A percentile compares a stretch with the other conserved stretches of the same genome.
Conservation (phyloP, 2,329 filamentous ascomycete genomes). For the Phialemonium atrogriseum region DNA sequence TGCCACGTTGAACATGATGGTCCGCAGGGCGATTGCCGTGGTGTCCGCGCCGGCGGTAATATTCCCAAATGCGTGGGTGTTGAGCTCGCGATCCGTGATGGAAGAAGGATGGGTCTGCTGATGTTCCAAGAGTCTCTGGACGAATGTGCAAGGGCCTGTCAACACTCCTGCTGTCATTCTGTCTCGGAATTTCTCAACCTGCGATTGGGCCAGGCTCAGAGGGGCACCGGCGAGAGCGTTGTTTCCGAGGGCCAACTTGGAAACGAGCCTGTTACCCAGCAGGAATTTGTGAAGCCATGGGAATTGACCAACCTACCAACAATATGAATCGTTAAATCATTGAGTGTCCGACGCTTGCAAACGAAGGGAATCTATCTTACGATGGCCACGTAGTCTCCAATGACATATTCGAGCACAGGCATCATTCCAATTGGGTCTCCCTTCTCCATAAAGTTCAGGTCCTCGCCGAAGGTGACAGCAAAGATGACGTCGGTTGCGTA, state of each 20-base stretch:
- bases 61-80: background rate
- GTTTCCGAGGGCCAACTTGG: background rate
- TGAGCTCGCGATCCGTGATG: background rate
- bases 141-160: background rate
- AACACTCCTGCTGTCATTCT: background rate
- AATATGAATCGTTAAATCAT: too few species aligned
- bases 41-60: background rate
- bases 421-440: background rate
- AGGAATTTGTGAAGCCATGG: background rate
- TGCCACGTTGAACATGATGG: background rate
- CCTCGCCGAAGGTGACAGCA: background rate
- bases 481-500: background rate
- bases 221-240: background rate
- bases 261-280: background rate
- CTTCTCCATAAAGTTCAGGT: background rate
- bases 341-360: too few species aligned
- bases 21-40: background rate
- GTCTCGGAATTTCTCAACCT: background rate
- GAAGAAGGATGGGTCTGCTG: background rate
- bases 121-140: background rate
- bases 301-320: background rate
- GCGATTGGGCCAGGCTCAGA: background rate
- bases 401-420: too few species aligned
- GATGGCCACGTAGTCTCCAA: too few species aligned
- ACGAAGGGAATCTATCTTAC: too few species aligned